Evolutionary conservation across 2,329 filamentous ascomycete genomes (phyloP).

Genomic region (Xylaria sp.): DNA sequence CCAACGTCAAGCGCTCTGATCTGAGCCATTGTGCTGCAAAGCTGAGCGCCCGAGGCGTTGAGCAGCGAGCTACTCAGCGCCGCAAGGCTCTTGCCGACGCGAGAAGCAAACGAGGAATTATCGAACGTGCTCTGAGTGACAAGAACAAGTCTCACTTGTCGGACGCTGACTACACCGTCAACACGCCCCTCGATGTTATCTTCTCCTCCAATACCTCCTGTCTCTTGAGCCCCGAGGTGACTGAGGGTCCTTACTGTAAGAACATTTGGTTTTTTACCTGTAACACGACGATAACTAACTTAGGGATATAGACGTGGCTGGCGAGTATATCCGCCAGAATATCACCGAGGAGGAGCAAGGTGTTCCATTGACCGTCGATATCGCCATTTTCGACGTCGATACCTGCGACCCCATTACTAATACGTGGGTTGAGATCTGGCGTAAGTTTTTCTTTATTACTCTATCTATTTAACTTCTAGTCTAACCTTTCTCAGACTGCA

Average conservation of each 20-base stretch:
- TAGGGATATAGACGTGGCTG: constrained; percentile 21
- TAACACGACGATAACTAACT: neutral
- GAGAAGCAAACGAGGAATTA: neutral
- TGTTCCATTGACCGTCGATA: constrained; percentile 25
- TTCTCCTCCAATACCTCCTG: constrained; percentile 9
- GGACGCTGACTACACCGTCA: neutral
- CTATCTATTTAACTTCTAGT: neutral
- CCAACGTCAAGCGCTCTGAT: neutral
- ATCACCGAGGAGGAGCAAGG: constrained; percentile 26
- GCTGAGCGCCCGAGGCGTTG: neutral
- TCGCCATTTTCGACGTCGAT: constrained; percentile 30
- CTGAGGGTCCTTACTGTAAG: constrained; percentile 32
- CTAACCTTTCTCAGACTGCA: constrained; percentile 8
- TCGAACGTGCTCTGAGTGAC: neutral
- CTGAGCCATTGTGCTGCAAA: constrained; percentile 9
- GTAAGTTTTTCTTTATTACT: constrained; percentile 8
- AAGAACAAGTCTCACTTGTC: constrained; percentile 10
- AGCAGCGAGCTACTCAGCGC: neutral
- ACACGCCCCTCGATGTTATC: constrained; percentile 1
- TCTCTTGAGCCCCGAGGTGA: constrained; percentile 40
- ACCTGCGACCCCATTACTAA: constrained; percentile 23
- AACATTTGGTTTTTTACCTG: neutral
- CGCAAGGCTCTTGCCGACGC: neutral
- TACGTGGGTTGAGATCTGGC: constrained; percentile 33
- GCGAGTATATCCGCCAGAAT: constrained; percentile 30